phyloP scores from a whole-genome alignment of 345 rosid species.

The Ricinus communis region DNA sequence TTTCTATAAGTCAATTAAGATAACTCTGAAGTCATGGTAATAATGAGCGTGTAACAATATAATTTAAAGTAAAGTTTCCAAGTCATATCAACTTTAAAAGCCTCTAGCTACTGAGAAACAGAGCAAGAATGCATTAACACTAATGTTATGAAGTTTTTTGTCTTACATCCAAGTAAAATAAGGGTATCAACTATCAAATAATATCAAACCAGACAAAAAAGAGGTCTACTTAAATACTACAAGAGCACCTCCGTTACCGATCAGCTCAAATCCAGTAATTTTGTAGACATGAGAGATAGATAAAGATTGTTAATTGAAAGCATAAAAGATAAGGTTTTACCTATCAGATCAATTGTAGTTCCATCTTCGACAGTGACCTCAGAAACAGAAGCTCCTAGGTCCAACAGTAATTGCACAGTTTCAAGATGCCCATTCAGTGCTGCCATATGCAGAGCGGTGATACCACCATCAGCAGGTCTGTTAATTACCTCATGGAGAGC shows the following conservation, averaged over 20 bases:
- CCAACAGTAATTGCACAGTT: constrained; percentile 75
- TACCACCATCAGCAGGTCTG: constrained; percentile 91
- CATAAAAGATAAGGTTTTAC: constrained; percentile 29
- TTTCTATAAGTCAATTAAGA: background rate
- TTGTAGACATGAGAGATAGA: constrained; percentile 8
- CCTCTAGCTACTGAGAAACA: background rate
- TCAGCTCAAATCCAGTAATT: constrained; percentile 4
- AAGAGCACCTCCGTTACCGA: background rate
- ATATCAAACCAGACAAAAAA: background rate
- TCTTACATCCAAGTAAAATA: background rate
- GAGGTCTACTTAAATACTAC: background rate
- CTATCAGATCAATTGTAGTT: constrained; percentile 90
- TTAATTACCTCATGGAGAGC: constrained; percentile 65
- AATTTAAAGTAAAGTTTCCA: background rate
- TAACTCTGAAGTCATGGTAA: background rate
- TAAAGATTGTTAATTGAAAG: background rate
- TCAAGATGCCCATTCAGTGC: constrained; percentile 87
- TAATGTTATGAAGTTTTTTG: background rate
- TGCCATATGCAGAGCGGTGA: constrained; percentile 93
- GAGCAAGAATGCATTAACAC: background rate
- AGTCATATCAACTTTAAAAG: background rate
- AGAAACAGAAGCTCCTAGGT: constrained; percentile 80
- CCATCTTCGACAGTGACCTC: constrained; percentile 89
- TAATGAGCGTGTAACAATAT: background rate
- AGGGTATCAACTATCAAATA: background rate